These are phyloP conservation scores for Pichia sp. DNA, from an alignment of 1,139 yeast species.

Conservation along the genomic window DNA sequence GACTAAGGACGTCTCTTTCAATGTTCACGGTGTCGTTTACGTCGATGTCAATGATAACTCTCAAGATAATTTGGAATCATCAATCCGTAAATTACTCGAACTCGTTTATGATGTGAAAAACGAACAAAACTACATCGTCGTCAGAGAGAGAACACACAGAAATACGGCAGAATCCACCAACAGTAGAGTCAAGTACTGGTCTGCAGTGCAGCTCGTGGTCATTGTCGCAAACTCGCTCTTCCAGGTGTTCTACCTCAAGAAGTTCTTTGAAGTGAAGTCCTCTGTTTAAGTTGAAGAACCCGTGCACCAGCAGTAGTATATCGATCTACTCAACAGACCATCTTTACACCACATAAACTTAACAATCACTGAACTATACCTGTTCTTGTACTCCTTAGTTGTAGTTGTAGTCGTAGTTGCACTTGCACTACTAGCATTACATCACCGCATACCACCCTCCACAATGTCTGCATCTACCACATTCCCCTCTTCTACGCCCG, in stretches of 20 bases:
- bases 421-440: too few relatives aligned
- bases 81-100: constrained; percentile 69
- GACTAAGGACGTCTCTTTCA: constrained; percentile 90
- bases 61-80: constrained; percentile 76
- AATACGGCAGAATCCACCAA: constrained; percentile 98
- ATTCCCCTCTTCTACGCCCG: constrained; percentile 58
- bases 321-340: too few relatives aligned
- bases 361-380: too few relatives aligned
- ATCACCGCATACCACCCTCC: too few relatives aligned
- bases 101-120: constrained; percentile 82
- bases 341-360: too few relatives aligned
- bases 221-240: constrained; percentile 82
- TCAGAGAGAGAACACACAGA: constrained; percentile 96
- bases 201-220: constrained; percentile 79
- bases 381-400: too few relatives aligned
- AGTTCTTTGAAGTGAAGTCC: constrained; percentile 92
- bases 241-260: constrained; percentile 88
- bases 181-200: constrained; percentile 98
- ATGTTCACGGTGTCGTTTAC: constrained; percentile 88
- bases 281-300: constrained; percentile 57
- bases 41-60: constrained; percentile 80
- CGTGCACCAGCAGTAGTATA: too few relatives aligned
- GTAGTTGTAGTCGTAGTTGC: too few relatives aligned
- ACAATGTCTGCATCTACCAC: constrained; percentile 44
- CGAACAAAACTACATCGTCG: constrained; percentile 88